Base-by-base conservation (phyloP, 1,139 yeast genomes). In the Saccharomyces hybrid region DNA sequence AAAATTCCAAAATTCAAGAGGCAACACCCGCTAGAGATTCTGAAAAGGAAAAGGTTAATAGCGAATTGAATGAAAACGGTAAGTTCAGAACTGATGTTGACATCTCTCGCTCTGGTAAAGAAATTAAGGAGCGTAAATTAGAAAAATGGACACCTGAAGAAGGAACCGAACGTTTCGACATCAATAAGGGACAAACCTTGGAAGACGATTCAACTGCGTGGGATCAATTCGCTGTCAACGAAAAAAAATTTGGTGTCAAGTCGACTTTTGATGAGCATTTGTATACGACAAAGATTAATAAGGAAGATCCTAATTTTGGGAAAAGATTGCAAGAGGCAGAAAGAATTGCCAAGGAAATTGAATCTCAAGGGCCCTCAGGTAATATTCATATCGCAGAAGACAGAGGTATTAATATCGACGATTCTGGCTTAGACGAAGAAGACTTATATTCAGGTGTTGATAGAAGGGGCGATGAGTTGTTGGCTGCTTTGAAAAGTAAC, bases 151-250 rank as follows among this genome's bases (percentile, higher is more conserved):
- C 81, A 20, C 95, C 96, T 5, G 95, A 86, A 51, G 81, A 73
- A 11, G 76, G 69, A 31, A 69, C 66, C 44, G 59, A 52, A 29
- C 58, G 56, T 6, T 49, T 64, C 23, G 57, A 68, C 9, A 52
- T 73, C 14, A 46, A 38, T 14, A 31, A 46, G 23, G 73, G 70
- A 32, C 73, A 71, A 28, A 69, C 80, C 53, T 73, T 83, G 48
- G 85, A 79, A 49, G 82, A 77, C 51, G 69, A 72, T 48, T 56
- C 63, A 8, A 67, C 68, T 28, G 60, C 67, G 4, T 93, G 98
- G 98, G 97, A 93, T 71, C 99, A 93, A 72, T 93, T 93, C 72
- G 87, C 88, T 54, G 95, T 83, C 14, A 93, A 95, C 70, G 85
- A 88, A 69, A 80, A 82, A 59, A 86, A 87, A 71, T 93, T 93